phyloP scores from a whole-genome alignment of 164 flowering plant genomes.

The Aristolochia contorta region DNA sequence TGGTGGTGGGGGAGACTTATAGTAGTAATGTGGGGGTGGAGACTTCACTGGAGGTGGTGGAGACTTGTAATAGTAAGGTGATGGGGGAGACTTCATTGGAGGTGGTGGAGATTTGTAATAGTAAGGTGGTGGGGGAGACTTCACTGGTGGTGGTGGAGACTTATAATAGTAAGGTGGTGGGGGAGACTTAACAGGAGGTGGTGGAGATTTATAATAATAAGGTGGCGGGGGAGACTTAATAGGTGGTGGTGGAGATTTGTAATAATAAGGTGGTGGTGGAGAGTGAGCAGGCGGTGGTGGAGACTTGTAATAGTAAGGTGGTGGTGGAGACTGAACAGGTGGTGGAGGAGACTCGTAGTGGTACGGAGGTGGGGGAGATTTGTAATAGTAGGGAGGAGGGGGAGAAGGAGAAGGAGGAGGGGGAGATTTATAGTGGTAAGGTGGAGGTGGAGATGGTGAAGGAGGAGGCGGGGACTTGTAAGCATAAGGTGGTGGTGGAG shows the following conservation, averaged over 20 bases:
- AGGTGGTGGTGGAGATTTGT: constrained; percentile 18
- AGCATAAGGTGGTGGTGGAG: constrained; percentile 11
- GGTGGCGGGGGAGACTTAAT: constrained; percentile 14
- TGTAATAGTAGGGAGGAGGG: constrained; percentile 10
- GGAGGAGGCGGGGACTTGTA: constrained; percentile 1
- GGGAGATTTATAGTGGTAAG: no score
- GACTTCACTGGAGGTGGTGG: constrained; percentile 27
- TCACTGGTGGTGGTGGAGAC: constrained; percentile 41
- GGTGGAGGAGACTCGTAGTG: constrained; percentile 17
- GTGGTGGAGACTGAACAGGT: constrained; percentile 22
- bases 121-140: constrained; percentile 30
- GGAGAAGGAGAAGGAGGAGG: no score
- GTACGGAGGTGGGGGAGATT: constrained; percentile 16
- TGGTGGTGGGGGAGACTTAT: constrained; percentile 27
- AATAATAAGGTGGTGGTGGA: constrained; percentile 20
- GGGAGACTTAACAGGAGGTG: constrained; percentile 19
- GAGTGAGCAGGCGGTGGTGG: constrained; percentile 23
- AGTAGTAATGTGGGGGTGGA: constrained; percentile 28
- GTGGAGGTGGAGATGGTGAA: no score
- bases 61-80: constrained; percentile 28
- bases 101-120: constrained; percentile 35
- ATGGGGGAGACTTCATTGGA: constrained; percentile 26
- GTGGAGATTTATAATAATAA: constrained; percentile 21
- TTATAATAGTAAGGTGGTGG: constrained; percentile 32
- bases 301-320: constrained; percentile 20